These are phyloP conservation scores for Neofusicoccum cordaticola DNA, from an alignment of 2,329 filamentous ascomycete species.

Conservation along the genomic window DNA sequence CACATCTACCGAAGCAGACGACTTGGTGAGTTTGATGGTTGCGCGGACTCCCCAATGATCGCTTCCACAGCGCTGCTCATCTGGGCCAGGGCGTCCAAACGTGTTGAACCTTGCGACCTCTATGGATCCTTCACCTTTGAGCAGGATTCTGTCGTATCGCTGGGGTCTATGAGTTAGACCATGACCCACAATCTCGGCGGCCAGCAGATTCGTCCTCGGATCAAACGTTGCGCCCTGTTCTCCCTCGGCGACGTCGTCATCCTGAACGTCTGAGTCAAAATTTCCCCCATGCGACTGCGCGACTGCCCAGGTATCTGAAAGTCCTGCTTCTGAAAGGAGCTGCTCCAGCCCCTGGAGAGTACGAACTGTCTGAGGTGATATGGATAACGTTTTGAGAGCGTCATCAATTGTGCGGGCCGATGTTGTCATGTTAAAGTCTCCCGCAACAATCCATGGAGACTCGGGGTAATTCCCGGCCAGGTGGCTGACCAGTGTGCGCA, in stretches of 20 bases:
- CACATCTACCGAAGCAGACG: neutral
- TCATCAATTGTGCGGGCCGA: slow-evolving; percentile 56
- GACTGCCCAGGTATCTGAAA: slow-evolving; percentile 54
- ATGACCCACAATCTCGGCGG: slow-evolving; percentile 52
- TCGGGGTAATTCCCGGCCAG: slow-evolving; percentile 42
- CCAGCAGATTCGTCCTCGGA: slow-evolving; percentile 56
- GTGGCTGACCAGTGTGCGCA: slow-evolving; percentile 51
- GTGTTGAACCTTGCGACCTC: slow-evolving; percentile 52
- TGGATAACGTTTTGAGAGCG: slow-evolving; percentile 51
- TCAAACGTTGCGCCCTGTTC: slow-evolving; percentile 67
- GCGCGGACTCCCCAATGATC: slow-evolving; percentile 56
- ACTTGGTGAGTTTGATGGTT: slow-evolving; percentile 25
- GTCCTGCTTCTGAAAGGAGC: slow-evolving; percentile 44
- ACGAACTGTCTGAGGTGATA: slow-evolving; percentile 50
- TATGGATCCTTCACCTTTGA: slow-evolving; percentile 44
- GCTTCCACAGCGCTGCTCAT: slow-evolving; percentile 28
- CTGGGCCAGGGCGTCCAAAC: slow-evolving; percentile 51
- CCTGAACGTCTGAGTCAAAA: slow-evolving; percentile 29
- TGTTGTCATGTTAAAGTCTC: slow-evolving; percentile 64
- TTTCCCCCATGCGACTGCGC: slow-evolving; percentile 29
- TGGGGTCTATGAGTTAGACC: slow-evolving; percentile 61
- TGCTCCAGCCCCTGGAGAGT: slow-evolving; percentile 49
- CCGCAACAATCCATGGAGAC: slow-evolving; percentile 57
- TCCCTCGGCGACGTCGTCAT: slow-evolving; percentile 45
- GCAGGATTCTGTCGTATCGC: slow-evolving; percentile 63